These are phyloP conservation scores for Pseudocercospora ulei DNA, from an alignment of 2,329 filamentous ascomycete genomes.

Conservation along the genomic window DNA sequence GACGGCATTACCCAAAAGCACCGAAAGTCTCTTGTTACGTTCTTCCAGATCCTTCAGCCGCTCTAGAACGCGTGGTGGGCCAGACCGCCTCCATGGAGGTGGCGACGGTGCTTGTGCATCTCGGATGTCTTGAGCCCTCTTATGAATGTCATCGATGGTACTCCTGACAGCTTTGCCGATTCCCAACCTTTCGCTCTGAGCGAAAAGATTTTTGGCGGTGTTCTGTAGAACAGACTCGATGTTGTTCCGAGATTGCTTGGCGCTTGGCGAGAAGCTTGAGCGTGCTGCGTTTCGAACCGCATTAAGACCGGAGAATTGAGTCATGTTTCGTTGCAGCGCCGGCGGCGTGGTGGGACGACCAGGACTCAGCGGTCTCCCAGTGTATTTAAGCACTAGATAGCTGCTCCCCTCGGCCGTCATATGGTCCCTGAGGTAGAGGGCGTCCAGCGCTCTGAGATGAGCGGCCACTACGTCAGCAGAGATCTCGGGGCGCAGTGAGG, in stretches of 20 bases:
- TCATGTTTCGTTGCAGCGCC: conserved; percentile 32
- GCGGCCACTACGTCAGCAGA: conserved; percentile 77
- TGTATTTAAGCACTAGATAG: conserved; percentile 61
- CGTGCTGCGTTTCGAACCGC: conserved; percentile 13
- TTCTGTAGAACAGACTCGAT: conserved; percentile 65
- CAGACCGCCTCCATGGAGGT: conserved; percentile 34
- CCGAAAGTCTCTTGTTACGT: conserved; percentile 57
- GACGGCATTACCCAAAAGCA: conserved; percentile 59
- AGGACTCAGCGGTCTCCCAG: conserved; percentile 38
- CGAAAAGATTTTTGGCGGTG: conserved; percentile 64
- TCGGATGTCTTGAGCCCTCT: conserved; percentile 61
- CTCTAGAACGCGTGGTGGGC: conserved; percentile 35
- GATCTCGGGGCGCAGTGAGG: too few species aligned
- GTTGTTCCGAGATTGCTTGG: conserved; percentile 38
- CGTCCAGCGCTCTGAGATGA: conserved; percentile 87
- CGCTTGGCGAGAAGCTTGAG: not conserved
- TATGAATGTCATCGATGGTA: conserved; percentile 67
- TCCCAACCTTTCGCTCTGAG: conserved; percentile 63
- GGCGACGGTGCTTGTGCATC: conserved; percentile 33
- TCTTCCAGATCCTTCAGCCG: conserved; percentile 48
- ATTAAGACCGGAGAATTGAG: conserved; percentile 29
- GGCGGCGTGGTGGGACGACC: conserved; percentile 31
- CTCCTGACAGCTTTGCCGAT: conserved; percentile 74
- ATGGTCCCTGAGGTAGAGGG: conserved; percentile 61
- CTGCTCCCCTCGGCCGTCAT: conserved; percentile 53